These are phyloP conservation scores for Hymenotorrendiella dingleyae DNA, from an alignment of 2,329 filamentous ascomycete species.

Conservation along the genomic window DNA sequence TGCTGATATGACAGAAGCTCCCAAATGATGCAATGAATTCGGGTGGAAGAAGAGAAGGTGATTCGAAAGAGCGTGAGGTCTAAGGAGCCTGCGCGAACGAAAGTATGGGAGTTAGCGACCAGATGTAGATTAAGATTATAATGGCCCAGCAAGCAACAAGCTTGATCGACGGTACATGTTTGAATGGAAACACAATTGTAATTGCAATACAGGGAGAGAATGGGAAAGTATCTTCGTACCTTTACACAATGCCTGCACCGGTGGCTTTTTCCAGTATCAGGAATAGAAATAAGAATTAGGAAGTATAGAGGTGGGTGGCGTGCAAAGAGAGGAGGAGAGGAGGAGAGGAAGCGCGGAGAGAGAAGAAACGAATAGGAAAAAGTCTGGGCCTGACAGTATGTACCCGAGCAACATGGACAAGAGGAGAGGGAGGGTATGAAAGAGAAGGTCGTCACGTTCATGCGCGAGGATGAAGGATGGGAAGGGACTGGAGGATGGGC, in stretches of 20 bases:
- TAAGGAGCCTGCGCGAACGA: conserved; percentile 22
- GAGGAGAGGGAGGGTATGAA: conserved; percentile 6
- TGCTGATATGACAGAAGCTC: conserved; percentile 30
- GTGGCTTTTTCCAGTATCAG: conserved; percentile 25
- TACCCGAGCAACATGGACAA: background rate
- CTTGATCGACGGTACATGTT: conserved; percentile 15
- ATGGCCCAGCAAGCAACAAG: background rate
- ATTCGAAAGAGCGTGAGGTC: conserved; percentile 22
- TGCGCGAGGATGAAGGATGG: conserved; percentile 6
- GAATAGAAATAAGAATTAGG: conserved; percentile 15
- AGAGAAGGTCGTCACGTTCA: conserved; percentile 11
- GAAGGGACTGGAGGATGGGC: conserved; percentile 11
- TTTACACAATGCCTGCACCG: conserved; percentile 32
- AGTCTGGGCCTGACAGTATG: conserved; percentile 1
- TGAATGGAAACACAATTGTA: conserved; percentile 15
- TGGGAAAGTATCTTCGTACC: conserved; percentile 17
- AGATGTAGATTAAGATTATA: conserved; percentile 11
- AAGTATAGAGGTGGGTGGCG: conserved; percentile 14
- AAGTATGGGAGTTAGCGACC: conserved; percentile 13
- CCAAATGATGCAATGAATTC: conserved; percentile 16
- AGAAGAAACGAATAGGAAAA: conserved; percentile 7
- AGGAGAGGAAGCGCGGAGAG: conserved; percentile 6
- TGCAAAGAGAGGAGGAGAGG: conserved; percentile 9
- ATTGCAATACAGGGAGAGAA: conserved; percentile 11
- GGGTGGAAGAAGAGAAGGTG: conserved; percentile 18